phyloP scores from a whole-genome alignment of 2,329 filamentous ascomycete genomes.

The Knoxdaviesia proteae region DNA sequence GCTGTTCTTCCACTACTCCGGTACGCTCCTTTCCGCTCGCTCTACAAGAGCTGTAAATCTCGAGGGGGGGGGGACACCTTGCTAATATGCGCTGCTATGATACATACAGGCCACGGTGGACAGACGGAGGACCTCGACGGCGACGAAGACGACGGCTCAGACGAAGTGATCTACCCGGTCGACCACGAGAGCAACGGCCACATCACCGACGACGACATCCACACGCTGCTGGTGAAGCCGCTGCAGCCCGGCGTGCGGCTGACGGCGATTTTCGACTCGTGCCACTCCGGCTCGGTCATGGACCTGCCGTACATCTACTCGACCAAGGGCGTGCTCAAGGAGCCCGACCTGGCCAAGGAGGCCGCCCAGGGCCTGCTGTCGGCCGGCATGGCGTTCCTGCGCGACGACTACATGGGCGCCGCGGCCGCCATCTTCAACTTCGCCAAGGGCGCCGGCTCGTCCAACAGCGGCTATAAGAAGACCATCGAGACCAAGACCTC shows the following conservation, averaged over 20 bases:
- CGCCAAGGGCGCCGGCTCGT: slow-evolving; percentile 47
- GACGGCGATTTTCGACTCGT: slow-evolving; percentile 66
- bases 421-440: slow-evolving; percentile 62
- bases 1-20: slow-evolving; percentile 59
- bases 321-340: slow-evolving; percentile 60
- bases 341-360: slow-evolving; percentile 64
- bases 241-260: slow-evolving; percentile 68
- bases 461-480: slow-evolving; percentile 55
- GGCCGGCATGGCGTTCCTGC: slow-evolving; percentile 58
- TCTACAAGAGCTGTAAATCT: neutral
- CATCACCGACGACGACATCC: slow-evolving; percentile 63
- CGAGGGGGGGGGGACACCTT: neutral
- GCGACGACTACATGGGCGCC: slow-evolving; percentile 67
- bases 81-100: neutral
- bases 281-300: slow-evolving; percentile 58
- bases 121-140: slow-evolving; percentile 54
- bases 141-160: slow-evolving; percentile 58
- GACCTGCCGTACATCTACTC: slow-evolving; percentile 66
- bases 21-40: slow-evolving; percentile 13
- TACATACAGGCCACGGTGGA: slow-evolving; percentile 43
- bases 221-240: slow-evolving; percentile 54
- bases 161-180: slow-evolving; percentile 63
- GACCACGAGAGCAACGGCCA: slow-evolving; percentile 50
- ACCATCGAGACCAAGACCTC: slow-evolving; percentile 80
- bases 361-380: slow-evolving; percentile 51